phyloP scores from a whole-genome alignment of 257 asterid genomes.

The Verbascum thapsus region DNA sequence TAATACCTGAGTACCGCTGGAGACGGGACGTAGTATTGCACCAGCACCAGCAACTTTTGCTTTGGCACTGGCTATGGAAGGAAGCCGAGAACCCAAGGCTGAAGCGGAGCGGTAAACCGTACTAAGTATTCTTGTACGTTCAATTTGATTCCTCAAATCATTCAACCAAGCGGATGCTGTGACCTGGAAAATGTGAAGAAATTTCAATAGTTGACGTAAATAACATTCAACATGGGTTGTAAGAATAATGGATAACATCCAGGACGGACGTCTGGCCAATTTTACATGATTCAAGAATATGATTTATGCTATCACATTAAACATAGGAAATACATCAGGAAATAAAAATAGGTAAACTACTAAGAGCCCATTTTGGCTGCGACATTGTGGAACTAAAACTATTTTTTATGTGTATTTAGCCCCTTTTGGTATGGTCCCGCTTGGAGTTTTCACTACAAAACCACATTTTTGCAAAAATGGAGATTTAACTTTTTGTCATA shows the following conservation, averaged over 20 bases:
- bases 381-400: too few species aligned
- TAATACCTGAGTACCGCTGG: constrained; percentile 85
- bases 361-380: too few species aligned
- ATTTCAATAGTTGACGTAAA: constrained; percentile 20
- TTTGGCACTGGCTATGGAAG: constrained; percentile 89
- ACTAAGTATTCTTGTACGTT: constrained; percentile 88
- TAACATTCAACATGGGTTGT: neutral
- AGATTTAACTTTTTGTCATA: too few species aligned
- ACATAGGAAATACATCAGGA: too few species aligned
- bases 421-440: too few species aligned
- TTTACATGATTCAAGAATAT: too few species aligned
- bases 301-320: too few species aligned
- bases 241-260: neutral
- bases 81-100: constrained; percentile 96
- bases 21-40: constrained; percentile 91
- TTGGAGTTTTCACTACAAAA: too few species aligned
- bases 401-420: too few species aligned
- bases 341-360: too few species aligned
- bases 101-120: constrained; percentile 97
- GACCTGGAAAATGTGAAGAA: constrained; percentile 51
- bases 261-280: too few species aligned
- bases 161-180: constrained; percentile 99
- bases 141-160: constrained; percentile 89
- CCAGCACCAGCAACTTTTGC: constrained; percentile 99
- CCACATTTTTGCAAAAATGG: too few species aligned